Conservation (phyloP, 1,139 yeast genomes). For the Candida pseudoviswanathii region DNA sequence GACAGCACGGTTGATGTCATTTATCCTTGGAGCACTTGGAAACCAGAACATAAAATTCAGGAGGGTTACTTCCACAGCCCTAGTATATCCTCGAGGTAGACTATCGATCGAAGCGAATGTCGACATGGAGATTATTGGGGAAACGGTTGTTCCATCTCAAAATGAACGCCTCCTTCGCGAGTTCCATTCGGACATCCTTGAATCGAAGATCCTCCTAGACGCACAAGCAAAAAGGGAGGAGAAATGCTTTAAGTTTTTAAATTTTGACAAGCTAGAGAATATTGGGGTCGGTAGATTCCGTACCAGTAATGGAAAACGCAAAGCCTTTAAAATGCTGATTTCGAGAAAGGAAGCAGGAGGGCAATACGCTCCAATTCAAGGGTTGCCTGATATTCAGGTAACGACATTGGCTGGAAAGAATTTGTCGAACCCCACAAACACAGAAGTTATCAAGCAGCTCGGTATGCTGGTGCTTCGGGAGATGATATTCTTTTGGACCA, state of each 20-base stretch:
- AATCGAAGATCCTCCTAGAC: not conserved
- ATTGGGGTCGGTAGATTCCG: slow-evolving; percentile 7
- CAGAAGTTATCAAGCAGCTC: slow-evolving; percentile 6
- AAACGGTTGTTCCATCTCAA: not conserved
- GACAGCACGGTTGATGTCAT: not conserved
- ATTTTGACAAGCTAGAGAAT: slow-evolving; percentile 5
- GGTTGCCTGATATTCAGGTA: not conserved
- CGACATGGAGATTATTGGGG: not conserved
- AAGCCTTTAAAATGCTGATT: not conserved
- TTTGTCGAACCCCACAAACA: slow-evolving; percentile 8
- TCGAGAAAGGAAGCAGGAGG: not conserved
- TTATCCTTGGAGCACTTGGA: not conserved
- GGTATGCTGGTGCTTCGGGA: slow-evolving; percentile 10
- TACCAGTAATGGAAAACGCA: not conserved
- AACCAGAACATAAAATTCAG: not conserved
- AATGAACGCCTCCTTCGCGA: not conserved
- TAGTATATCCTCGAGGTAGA: too few species aligned
- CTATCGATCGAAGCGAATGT: not conserved
- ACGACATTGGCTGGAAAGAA: slow-evolving; percentile 2
- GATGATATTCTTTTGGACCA: not conserved
- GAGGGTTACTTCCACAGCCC: not conserved
- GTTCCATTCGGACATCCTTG: not conserved
- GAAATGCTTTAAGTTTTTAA: slow-evolving; percentile 9
- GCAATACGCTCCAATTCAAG: not conserved
- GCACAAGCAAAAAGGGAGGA: not conserved